Percentiles rank a stretch among this genome's conserved stretches.
These are phyloP conservation scores for Copromyces sp. DNA, from an alignment of 495 filamentous ascomycete genomes.

Conservation along the genomic window DNA sequence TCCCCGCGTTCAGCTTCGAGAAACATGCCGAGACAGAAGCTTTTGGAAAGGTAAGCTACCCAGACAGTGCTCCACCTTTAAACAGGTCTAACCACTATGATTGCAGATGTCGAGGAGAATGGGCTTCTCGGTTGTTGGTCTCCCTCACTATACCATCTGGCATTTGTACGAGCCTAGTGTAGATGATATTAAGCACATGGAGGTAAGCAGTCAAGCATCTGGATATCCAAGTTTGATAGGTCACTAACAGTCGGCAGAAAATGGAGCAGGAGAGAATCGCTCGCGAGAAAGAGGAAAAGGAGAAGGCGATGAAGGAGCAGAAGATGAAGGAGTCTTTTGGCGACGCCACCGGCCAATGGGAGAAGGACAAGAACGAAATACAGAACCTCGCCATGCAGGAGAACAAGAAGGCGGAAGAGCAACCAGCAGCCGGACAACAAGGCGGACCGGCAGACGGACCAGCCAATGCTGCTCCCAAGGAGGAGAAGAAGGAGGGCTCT, in stretches of 20 bases:
- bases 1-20: conserved; percentile 97
- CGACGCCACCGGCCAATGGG: conserved; percentile 62
- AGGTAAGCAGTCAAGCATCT: conserved; percentile 33
- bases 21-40: conserved; percentile 98
- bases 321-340: conserved; percentile 65
- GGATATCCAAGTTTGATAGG: neutral
- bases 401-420: conserved; percentile 23
- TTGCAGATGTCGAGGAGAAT: conserved; percentile 92
- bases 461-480: conserved; percentile 3
- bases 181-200: conserved; percentile 96
- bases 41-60: conserved; percentile 80
- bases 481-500: neutral
- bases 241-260: conserved; percentile 41
- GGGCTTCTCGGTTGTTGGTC: conserved; percentile 89
- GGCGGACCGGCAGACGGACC: neutral
- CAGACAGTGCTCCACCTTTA: neutral
- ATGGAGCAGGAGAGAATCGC: conserved; percentile 74
- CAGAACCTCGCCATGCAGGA: conserved; percentile 54
- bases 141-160: conserved; percentile 99
- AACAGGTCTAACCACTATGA: conserved; percentile 21
- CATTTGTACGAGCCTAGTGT: conserved; percentile 98
- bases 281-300: conserved; percentile 62
- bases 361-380: conserved; percentile 70
- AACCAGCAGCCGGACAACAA: conserved; percentile 7
- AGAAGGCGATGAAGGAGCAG: conserved; percentile 52